Base-by-base conservation (phyloP, 257 asterid genomes). In the Rauvolfia tetraphylla region DNA sequence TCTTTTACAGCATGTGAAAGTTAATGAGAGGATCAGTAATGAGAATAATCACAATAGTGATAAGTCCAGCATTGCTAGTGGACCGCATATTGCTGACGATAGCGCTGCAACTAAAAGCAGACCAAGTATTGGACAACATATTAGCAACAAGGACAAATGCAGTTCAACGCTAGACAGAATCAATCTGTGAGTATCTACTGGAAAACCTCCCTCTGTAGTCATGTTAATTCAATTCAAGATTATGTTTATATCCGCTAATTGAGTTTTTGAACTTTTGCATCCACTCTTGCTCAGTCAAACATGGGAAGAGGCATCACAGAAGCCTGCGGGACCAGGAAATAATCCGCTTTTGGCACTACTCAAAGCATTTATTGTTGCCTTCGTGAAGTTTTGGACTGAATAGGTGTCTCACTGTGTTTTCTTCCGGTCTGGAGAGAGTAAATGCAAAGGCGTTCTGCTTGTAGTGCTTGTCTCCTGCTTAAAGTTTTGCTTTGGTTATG, bases 321-420 rank as follows among this genome's bases (percentile, higher is more conserved):
- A 79, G 70, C 66, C 89, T 34, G 48, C 71, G 70, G 75, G 70
- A 46, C 87, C 74, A 11, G 93, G 89, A 76, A 77, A 39, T 49
- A 87, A 88, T 75, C 85, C 91, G 0, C 76, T 90, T 67, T 49
- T 90, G 77, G 88, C 92, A 59, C 79, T 89, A 17, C 81, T 91
- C 17, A 82, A 87, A 84, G 86, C 92, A 38, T 77, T 90, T 22
- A 65, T 89, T 59, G 71, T 87, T 42, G 90, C 95, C 17, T 79
- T 93, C 31, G 85, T 87, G 81, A 93, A 86, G 84, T 89, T 91
- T 75, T 87, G 87, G 91, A 88, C 87, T 7, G 92, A 88, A 75
- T 90, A 80, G 83, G 63, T 61, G 63, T 59, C 27, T 63, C 13
- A 2, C 33, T 13, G 44, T 76, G 73, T 58, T 51, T 49, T 73